Base-by-base conservation (phyloP, 2,329 filamentous ascomycete species). In the Botrytis galanthina region DNA sequence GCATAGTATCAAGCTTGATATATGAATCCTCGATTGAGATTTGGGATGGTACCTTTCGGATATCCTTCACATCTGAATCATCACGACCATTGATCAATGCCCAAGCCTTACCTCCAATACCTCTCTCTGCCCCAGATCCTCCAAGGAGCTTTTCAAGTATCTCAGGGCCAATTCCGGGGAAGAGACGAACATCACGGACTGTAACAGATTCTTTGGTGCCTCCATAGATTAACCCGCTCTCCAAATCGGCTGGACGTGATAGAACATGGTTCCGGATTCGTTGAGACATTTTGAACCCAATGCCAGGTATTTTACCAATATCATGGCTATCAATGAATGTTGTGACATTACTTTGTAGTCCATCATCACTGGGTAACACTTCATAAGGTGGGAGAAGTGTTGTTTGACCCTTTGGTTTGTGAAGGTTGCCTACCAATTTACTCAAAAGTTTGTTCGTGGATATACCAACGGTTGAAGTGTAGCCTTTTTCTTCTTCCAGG, bases 21-120 rank as follows among this genome's bases (percentile, higher is more conserved):
- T 97, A 98, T 26, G 94, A 96, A 82, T 98, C 95, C 80, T 98
- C 95, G 76, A 98, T 96, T 81, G 93, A 96, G 80, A 98, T 97
- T 82, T 98, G 95, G 1, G 89, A 90, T 0, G 95, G 95, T 1
- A 97, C 83, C 62, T 90, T 88, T 77, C 88, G 89, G 2, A 90
- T 92, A 75, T 90, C 86, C 68, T 90, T 89, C 29, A 98, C 94
- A 74, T 93, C 90, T 0, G 87, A 86, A 70, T 90, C 84, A 81
- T 98, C 95, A 42, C 94, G 86, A 9, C 95, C 95, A 80, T 98
- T 91, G 3, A 98, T 83, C 10, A 97, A 84, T 29, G 84, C 86
- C 94, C 94, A 98, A 4, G 94, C 84, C 77, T 89, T 91, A 48
- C 84, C 81, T 0, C 94, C 93, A 70, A 94, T 89, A 42, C 92